Base-by-base conservation (phyloP, 2,329 filamentous ascomycete genomes). In the Fusarium paranaense region DNA sequence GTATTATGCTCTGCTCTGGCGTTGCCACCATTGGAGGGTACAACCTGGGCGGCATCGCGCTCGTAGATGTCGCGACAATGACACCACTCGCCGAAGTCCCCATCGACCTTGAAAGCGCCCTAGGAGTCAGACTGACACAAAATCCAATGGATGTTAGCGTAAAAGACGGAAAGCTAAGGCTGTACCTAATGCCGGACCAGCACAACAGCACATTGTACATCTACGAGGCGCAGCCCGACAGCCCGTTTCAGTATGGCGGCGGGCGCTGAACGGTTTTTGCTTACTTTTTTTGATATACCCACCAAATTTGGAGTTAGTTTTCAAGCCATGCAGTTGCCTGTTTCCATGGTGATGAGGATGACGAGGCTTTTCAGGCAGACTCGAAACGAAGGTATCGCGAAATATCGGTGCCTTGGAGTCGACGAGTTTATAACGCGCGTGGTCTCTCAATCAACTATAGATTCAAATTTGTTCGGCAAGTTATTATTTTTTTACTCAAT, bases 101-200 rank as follows among this genome's bases (percentile, higher is more conserved):
- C 1, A 79, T 88, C 18, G 80, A 82, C 7, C 78, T 87, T 72
- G 77, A 80, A 59, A 86, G 82, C 52, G 81, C 78, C 8, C 74
- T 80, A 18, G 84, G 85, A 1, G 81, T 79, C 3, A 70, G 82
- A 8, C 74, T 87, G 70, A 87, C 86, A 9, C 83, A 86, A 81
- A 88, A 87, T 67, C 86, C 87, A 4, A 81, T 88, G 69, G 86
- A 88, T 63, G 82, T 84, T 4, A 81, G 82, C 11, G 78, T 87
- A 5, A 81, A 85, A 13, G 79, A 85, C 62, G 86, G 85, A 1
- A 84, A 80, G 72, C 62, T 87, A 80, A 79, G 86, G 66, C 74
- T 88, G 30, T 87, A 86, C 71, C 86, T 85, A 70, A 73, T 86
- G 69, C 86, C 86, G 2, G 86, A 88, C 70, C 85, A 87, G 76